Percentiles rank a stretch among this genome's conserved stretches.
Evolutionary conservation across 1,139 yeast genomes (phyloP).

Genomic region (Pneumocystis jirovecii): DNA sequence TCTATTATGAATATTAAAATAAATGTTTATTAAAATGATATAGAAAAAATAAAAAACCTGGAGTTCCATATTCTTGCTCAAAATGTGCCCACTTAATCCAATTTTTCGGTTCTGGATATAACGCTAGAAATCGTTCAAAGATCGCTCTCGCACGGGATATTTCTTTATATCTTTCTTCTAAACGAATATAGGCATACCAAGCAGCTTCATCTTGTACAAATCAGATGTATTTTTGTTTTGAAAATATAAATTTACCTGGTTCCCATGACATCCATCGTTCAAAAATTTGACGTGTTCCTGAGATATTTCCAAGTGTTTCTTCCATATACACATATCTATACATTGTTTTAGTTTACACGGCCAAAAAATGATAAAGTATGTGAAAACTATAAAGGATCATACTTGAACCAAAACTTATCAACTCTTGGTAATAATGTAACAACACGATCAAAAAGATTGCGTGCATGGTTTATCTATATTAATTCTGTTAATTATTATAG

Average conservation of each 20-base stretch:
- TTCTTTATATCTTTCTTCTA: slow-evolving; percentile 57
- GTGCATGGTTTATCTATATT: slow-evolving; percentile 54
- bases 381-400: slow-evolving; percentile 6
- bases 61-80: slow-evolving; percentile 42
- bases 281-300: slow-evolving; percentile 51
- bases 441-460: slow-evolving; percentile 71
- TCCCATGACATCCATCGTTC: slow-evolving; percentile 74
- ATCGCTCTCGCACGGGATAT: slow-evolving; percentile 41
- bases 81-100: slow-evolving; percentile 55
- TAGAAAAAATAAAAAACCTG: slow-evolving; percentile 5
- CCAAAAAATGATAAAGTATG: background rate
- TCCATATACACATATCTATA: slow-evolving; percentile 52
- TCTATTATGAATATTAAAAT: slow-evolving; percentile 14
- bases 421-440: slow-evolving; percentile 59
- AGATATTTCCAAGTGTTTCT: slow-evolving; percentile 54
- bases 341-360: background rate
- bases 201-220: slow-evolving; percentile 31
- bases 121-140: slow-evolving; percentile 41
- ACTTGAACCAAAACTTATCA: slow-evolving; percentile 72
- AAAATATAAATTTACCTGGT: slow-evolving; percentile 10
- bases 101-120: slow-evolving; percentile 38
- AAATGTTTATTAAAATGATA: background rate
- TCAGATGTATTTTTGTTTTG: slow-evolving; percentile 16
- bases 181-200: slow-evolving; percentile 61
- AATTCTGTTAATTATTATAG: background rate